Base-by-base conservation (phyloP, 2,329 filamentous ascomycete genomes). In the Talaromyces pinophilus region DNA sequence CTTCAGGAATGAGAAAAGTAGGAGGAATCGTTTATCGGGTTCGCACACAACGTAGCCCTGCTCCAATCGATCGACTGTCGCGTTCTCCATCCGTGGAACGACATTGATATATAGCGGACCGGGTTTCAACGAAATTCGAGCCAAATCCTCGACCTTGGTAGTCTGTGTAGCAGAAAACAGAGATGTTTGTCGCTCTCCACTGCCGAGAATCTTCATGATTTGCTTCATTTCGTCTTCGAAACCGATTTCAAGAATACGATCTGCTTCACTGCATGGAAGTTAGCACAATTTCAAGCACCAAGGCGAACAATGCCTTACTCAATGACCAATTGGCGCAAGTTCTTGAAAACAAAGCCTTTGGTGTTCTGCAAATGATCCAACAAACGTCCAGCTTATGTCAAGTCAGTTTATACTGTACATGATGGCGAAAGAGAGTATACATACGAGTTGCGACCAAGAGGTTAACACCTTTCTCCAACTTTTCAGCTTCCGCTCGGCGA, bases 101-200 rank as follows among this genome's bases (percentile, higher is more conserved):
- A 99, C 95, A 76, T 98, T 97, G 84, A 99, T 95, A 80, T 97
- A 98, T 13, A 99, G 83, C 1, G 95, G 95, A 2, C 94, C 93
- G 0, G 92, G 90, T 42, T 93, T 88, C 59, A 99, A 85, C 4
- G 95, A 99, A 76, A 99, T 96, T 69, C 95, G 86, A 0, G 95
- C 95, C 64, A 99, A 85, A 79, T 99, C 95, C 80, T 98, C 94
- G 71, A 99, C 95, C 82, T 99, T 98, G 65, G 94, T 98, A 2
- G 95, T 99, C 80, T 98, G 95, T 4, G 95, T 99, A 15, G 95
- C 95, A 15, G 93, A 97, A 84, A 99, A 99, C n/a, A 99, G 87
- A 90, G 96, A 95, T 0, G 93, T 97, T 80, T 98, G 94, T 67
- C 95, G 85, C 71, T 93, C 88, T 66, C 96, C 89, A 71, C 90